A percentile compares a stretch with the other conserved stretches of the same genome.
These are phyloP conservation scores for Tetrastigma voinierianum DNA, from an alignment of 164 flowering plant genomes.

Conservation along the genomic window DNA sequence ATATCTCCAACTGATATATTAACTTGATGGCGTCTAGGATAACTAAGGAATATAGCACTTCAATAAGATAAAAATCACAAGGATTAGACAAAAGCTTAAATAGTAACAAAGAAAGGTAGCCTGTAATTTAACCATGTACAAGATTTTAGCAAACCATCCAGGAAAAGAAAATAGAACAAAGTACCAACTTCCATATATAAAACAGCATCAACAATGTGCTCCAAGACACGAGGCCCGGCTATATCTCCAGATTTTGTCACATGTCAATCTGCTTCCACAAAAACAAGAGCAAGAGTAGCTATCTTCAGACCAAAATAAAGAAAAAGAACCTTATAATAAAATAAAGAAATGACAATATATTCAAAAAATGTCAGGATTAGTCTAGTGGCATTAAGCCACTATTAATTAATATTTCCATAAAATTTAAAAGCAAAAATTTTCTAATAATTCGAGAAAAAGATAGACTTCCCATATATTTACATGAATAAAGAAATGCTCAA, in stretches of 20 bases:
- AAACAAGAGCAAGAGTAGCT: neutral
- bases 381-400: no score
- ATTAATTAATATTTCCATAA: no score
- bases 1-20: no score
- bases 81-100: neutral
- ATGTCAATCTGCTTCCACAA: constrained; percentile 67
- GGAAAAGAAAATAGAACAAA: constrained; percentile 14
- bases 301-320: no score
- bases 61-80: no score
- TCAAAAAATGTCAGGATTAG: no score
- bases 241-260: constrained; percentile 93
- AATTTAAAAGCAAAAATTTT: no score
- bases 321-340: neutral
- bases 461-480: no score
- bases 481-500: no score
- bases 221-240: constrained; percentile 96
- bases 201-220: constrained; percentile 97
- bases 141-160: constrained; percentile 7
- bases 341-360: constrained; percentile 5
- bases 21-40: no score
- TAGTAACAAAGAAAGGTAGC: neutral
- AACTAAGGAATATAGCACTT: no score
- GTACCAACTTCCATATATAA: constrained; percentile 90
- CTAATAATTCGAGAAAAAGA: no score
- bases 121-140: neutral